Evolutionary conservation across 2,329 filamentous ascomycete species (phyloP), one percentile per base, ranked within the genome.

Genomic region (Pyrenochaeta sp.): DNA sequence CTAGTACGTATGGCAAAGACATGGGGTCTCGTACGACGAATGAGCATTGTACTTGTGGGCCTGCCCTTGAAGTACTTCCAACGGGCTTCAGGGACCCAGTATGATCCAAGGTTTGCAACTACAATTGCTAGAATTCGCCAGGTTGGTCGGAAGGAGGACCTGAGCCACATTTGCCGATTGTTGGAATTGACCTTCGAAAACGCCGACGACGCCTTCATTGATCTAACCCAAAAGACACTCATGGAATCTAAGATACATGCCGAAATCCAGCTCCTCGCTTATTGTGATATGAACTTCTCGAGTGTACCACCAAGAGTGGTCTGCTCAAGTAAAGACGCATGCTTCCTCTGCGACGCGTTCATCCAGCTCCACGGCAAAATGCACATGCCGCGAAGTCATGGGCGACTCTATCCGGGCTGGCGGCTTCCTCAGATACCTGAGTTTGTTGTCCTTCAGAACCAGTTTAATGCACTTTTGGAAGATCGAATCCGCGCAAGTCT

Each of bases 331-430:
- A 81, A 81, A 43, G 72, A 76, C 37, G 74, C 78, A 1, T 82
- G 78, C 51, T 81, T 75, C 53, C 67, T 81, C 0, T 82, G 78
- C 56, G 75, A 80, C 36, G 58, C 71, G 6, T 75, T 81, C 45
- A 69, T 81, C n/a, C 38, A 51, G 2, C 51, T 71, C 10, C 73
- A 79, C 44, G 70, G 72, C 3, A 66, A 63, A 27, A 73, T 76
- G 26, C 50, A 74, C 29, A 72, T 71, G 1, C 73, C 76, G 3
- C 65, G 62, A 27, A 72, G 65, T 2, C 77, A 81, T 34, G 74
- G 75, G 3, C 71, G 46, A 24, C 43, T 82, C 2, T 80, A 81
- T 53, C 58, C 68, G 0, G 62, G 64, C 6, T 81, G 77, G 78
- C 65, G 71, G 9, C 50, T 80, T 2, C 77, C 77, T 13, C 35